Evolutionary conservation across 257 asterid genomes (phyloP).

Genomic region (Nicotiana paniculata): DNA sequence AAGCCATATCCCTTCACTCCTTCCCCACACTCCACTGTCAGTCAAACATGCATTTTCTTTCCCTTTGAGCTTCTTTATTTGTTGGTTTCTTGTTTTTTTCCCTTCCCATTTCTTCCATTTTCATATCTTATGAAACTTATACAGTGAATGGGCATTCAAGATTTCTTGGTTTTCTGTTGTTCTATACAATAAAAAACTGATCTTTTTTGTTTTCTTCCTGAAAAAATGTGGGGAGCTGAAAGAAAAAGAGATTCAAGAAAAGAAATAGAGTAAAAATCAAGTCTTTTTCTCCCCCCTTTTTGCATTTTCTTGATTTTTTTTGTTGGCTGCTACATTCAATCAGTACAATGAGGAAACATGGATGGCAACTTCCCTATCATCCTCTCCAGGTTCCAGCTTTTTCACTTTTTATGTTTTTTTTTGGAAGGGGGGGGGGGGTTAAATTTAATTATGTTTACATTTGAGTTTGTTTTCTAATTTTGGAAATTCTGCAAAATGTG

Average conservation of each 20-base stretch:
- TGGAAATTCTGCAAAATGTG: not conserved
- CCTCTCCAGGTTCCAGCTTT: constrained; percentile 76
- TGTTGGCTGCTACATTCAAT: constrained; percentile 24
- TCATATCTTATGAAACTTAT: not conserved
- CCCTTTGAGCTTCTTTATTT: constrained; percentile 16
- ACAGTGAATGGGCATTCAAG: constrained; percentile 36
- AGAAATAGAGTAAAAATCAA: constrained; percentile 21
- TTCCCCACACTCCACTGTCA: constrained; percentile 37
- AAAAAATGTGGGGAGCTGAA: constrained; percentile 37
- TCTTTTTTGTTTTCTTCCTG: constrained; percentile 33
- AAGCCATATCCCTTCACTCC: constrained; percentile 26
- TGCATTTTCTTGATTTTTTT: constrained; percentile 19
- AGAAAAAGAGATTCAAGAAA: constrained; percentile 7
- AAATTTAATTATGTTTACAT: not conserved
- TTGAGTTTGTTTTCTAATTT: not conserved
- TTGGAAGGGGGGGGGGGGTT: not conserved
- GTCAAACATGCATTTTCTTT: constrained; percentile 32
- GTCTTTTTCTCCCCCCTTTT: constrained; percentile 1
- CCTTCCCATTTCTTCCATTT: not conserved
- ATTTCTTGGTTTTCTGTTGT: constrained; percentile 30
- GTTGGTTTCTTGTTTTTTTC: constrained; percentile 7
- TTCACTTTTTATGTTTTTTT: not conserved
- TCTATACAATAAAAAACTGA: constrained; percentile 11
- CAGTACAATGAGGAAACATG: constrained; percentile 91
- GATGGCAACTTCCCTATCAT: constrained; percentile 99